Evolutionary conservation across 2,329 filamentous ascomycete genomes (phyloP), one percentile per base, ranked within the genome.

Genomic region (Verticillium klebahnii): DNA sequence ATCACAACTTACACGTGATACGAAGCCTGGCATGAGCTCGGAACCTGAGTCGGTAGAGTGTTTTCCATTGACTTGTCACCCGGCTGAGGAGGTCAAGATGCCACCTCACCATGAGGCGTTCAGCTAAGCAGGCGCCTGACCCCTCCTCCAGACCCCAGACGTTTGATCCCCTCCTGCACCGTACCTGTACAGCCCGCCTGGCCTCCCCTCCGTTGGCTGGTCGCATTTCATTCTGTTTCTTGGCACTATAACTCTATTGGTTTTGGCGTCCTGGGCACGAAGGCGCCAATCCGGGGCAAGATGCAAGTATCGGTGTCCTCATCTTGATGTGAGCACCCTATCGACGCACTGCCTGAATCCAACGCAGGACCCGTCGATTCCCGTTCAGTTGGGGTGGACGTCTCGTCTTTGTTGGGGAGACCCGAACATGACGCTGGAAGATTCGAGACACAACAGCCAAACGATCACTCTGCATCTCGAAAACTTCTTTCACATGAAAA

Each of bases 221-320:
- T 52, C 45, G 45, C 45, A 52, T 52, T 52, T 52, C 45, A 25
- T 52, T 19, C 45, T 19, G n/a, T 52, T 9, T 58, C 57, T 58
- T 58, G 57, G 57, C 57, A 50, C 31, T 19, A 29, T 58, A 40
- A 39, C 57, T 40, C 39, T 50, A 50, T 58, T 58, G 23, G 57
- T 31, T 29, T 29, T 58, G 37, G 57, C 37, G 57, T 58, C 57
- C 57, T 58, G 57, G 57, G 57, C 57, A 34, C 9, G 39, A 57
- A 57, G 34, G 32, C n/a, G 55, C 32, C 55, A 57, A 57, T 37
- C 32, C 55, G 29, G 55, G 55, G 55, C 55, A 14, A 37, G 11
- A 34, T 36, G 55, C 23, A 36, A 37, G 32, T 57, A 37, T 23
- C 34, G 32, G 55, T 34, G 55, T 34, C 32, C 31, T 37, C 23